phyloP scores from a whole-genome alignment of 805 yeast species.

The Teunomyces panamensis region DNA sequence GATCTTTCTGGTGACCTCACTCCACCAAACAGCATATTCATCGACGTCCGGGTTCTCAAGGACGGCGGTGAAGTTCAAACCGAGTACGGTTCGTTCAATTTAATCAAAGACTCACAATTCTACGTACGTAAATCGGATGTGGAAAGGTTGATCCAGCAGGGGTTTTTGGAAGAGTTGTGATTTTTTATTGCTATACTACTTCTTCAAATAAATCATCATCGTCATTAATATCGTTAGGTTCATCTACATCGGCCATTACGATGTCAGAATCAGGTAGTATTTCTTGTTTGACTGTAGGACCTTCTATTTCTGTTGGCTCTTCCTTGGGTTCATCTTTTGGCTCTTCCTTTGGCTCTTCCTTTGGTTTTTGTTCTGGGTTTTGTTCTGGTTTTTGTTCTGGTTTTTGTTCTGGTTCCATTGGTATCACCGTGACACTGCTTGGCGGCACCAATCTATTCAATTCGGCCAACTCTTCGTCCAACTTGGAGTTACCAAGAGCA shows the following conservation, averaged over 20 bases:
- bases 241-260: neutral
- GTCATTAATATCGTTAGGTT: slow-evolving; percentile 10
- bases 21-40: slow-evolving; percentile 89
- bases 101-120: slow-evolving; percentile 91
- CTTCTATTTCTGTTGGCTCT: neutral
- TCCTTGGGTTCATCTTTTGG: neutral
- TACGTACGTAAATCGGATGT: slow-evolving; percentile 94
- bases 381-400: slow-evolving; percentile 1
- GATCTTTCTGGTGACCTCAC: slow-evolving; percentile 86
- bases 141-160: slow-evolving; percentile 90
- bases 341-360: neutral
- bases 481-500: slow-evolving; percentile 57
- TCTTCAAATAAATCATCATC: slow-evolving; percentile 17
- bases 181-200: slow-evolving; percentile 7
- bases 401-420: slow-evolving; percentile 4
- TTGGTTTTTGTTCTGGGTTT: neutral
- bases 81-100: slow-evolving; percentile 91
- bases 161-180: slow-evolving; percentile 74
- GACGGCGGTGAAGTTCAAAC: slow-evolving; percentile 98
- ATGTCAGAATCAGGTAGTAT: neutral
- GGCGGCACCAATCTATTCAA: slow-evolving; percentile 11
- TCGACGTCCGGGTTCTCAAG: slow-evolving; percentile 88
- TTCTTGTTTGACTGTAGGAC: neutral
- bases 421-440: slow-evolving; percentile 6
- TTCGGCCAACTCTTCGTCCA: slow-evolving; percentile 43